phyloP scores from a whole-genome alignment of 73 alveolate genomes.

The Symbiodinium pilosum region DNA sequence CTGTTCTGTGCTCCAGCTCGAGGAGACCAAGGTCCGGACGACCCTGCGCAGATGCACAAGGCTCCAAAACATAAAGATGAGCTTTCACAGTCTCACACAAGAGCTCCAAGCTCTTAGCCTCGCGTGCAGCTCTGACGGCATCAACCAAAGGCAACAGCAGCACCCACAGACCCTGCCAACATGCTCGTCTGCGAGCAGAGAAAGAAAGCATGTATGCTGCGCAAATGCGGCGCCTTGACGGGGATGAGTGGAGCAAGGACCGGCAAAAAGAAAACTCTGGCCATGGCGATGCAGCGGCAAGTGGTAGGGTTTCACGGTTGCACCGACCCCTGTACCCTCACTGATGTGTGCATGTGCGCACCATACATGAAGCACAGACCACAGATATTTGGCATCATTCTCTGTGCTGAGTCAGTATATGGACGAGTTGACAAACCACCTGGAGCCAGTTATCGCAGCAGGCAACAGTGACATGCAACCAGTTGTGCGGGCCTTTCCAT shows the following conservation, averaged over 20 bases:
- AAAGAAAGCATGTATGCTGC: neutral
- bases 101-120: too few relatives aligned
- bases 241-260: neutral
- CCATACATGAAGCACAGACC: too few relatives aligned
- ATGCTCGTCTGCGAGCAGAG: neutral
- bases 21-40: neutral
- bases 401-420: too few relatives aligned
- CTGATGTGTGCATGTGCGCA: too few relatives aligned
- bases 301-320: too few relatives aligned
- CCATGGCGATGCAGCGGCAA: too few relatives aligned
- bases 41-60: neutral
- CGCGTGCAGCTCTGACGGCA: conserved; percentile 74
- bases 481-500: too few relatives aligned
- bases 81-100: too few relatives aligned
- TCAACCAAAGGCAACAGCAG: conserved; percentile 68
- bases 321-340: too few relatives aligned
- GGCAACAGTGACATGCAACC: neutral
- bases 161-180: conserved; percentile 37
- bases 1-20: neutral
- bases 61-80: too few relatives aligned
- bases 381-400: too few relatives aligned
- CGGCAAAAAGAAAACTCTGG: neutral
- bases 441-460: neutral
- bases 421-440: conserved; percentile 5
- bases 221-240: neutral